Evolutionary conservation across 768 basidiomycete genomes (phyloP).

Genomic region (Hygrophorus russula): DNA sequence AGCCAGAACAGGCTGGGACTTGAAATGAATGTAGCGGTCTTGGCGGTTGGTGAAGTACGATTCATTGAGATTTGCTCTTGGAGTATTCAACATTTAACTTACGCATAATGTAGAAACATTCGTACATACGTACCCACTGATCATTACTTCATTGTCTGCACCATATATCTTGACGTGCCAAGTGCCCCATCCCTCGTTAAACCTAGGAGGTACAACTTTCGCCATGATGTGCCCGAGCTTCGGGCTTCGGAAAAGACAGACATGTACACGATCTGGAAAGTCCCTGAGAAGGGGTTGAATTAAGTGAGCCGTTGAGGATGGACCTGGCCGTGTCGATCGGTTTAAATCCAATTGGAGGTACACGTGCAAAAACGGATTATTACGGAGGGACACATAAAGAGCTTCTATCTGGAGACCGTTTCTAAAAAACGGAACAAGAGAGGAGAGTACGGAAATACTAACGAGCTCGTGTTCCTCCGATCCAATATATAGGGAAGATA

Average conservation of each 20-base stretch:
- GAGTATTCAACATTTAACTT: not conserved
- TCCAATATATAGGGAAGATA: conserved; percentile 88
- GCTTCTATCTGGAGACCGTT: conserved; percentile 50
- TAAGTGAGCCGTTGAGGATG: conserved; percentile 52
- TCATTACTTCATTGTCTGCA: conserved; percentile 82
- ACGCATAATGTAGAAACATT: not conserved
- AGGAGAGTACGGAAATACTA: conserved; percentile 17
- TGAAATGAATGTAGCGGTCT: conserved; percentile 84
- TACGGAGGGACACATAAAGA: conserved; percentile 45
- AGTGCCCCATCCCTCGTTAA: conserved; percentile 97
- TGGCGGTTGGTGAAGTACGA: conserved; percentile 94
- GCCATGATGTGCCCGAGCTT: conserved; percentile 67
- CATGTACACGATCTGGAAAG: conserved; percentile 61
- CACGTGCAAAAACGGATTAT: conserved; percentile 52
- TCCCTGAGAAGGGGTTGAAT: conserved; percentile 65
- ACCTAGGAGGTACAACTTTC: conserved; percentile 75
- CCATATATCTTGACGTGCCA: conserved; percentile 98
- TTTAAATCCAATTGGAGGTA: conserved; percentile 74
- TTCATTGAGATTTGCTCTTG: conserved; percentile 83
- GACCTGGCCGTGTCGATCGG: conserved; percentile 64
- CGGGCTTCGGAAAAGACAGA: conserved; percentile 83
- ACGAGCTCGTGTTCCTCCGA: conserved; percentile 72
- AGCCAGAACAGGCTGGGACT: conserved; percentile 46
- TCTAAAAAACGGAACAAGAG: not conserved
- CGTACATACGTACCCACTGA: conserved; percentile 65